phyloP scores from a whole-genome alignment of 192 early-diverging fungal genomes.

The Chytriomyces sp. region DNA sequence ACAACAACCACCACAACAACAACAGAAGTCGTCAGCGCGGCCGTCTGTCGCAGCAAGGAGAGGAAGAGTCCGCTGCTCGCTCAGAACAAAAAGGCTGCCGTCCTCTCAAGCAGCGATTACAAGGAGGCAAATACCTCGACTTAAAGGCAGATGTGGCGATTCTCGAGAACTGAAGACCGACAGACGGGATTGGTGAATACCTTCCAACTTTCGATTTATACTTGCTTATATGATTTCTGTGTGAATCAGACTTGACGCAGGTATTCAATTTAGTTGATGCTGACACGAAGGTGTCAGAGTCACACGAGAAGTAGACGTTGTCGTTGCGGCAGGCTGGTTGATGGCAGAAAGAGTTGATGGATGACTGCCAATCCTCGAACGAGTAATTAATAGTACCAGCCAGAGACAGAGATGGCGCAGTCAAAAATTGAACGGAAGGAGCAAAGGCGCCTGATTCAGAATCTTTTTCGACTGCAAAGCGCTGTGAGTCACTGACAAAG shows the following conservation, averaged over 20 bases:
- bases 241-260: conserved; percentile 60
- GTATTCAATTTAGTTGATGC: conserved; percentile 54
- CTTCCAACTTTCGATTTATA: conserved; percentile 14
- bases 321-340: background rate
- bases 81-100: too few species aligned
- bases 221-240: conserved; percentile 64
- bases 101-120: too few species aligned
- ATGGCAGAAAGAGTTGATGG: conserved; percentile 35
- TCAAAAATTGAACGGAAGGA: conserved; percentile 1
- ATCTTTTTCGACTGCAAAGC: background rate
- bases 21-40: too few species aligned
- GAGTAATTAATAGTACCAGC: background rate
- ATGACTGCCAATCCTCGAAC: conserved; percentile 14
- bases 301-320: background rate
- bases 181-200: too few species aligned
- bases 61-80: too few species aligned
- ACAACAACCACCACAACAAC: too few species aligned
- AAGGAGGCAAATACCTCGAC: too few species aligned
- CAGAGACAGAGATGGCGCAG: background rate
- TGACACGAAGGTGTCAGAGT: conserved; percentile 51
- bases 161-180: too few species aligned
- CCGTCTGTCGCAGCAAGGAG: too few species aligned
- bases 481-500: conserved; percentile 21
- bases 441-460: background rate
- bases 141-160: too few species aligned